These are phyloP conservation scores for Aspergillus tamarii DNA, from an alignment of 2,329 filamentous ascomycete genomes.

Conservation along the genomic window DNA sequence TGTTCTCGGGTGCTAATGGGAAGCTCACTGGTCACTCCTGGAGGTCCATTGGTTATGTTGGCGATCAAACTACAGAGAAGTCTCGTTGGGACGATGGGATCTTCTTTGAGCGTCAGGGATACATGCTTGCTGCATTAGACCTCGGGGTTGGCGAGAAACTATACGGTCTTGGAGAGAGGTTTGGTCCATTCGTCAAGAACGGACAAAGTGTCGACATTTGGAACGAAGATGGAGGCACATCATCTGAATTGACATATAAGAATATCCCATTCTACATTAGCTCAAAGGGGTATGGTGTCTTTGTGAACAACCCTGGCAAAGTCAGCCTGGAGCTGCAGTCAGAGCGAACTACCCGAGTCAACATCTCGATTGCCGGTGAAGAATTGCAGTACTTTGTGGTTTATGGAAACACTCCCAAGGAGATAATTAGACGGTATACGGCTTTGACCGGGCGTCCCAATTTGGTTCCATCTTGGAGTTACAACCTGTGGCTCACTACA, in stretches of 20 bases:
- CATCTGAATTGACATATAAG: conserved; percentile 45
- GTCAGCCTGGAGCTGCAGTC: conserved; percentile 75
- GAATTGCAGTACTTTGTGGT: conserved; percentile 75
- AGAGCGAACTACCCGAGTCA: conserved; percentile 71
- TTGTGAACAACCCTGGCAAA: conserved; percentile 70
- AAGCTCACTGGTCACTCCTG: conserved; percentile 43
- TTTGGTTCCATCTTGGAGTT: conserved; percentile 72
- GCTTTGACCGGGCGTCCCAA: conserved; percentile 67
- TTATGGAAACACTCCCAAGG: conserved; percentile 71
- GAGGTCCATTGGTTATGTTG: conserved; percentile 45
- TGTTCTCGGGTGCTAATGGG: conserved; percentile 26
- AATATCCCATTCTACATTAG: conserved; percentile 47
- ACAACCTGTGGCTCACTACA: conserved; percentile 75
- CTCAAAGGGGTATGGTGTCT: conserved; percentile 74
- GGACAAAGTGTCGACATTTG: conserved; percentile 70
- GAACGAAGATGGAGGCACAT: conserved; percentile 58
- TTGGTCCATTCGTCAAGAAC: conserved; percentile 76
- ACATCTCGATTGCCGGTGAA: conserved; percentile 70
- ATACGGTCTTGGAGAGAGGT: conserved; percentile 75
- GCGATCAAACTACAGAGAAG: conserved; percentile 37
- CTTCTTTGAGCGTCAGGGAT: conserved; percentile 42
- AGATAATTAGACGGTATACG: conserved; percentile 69
- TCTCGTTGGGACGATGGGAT: conserved; percentile 39
- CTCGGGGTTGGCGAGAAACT: conserved; percentile 63
- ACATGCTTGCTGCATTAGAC: conserved; percentile 45